Evolutionary conservation across 441 rosid species (phyloP).

Genomic region (Jatropha multifida): DNA sequence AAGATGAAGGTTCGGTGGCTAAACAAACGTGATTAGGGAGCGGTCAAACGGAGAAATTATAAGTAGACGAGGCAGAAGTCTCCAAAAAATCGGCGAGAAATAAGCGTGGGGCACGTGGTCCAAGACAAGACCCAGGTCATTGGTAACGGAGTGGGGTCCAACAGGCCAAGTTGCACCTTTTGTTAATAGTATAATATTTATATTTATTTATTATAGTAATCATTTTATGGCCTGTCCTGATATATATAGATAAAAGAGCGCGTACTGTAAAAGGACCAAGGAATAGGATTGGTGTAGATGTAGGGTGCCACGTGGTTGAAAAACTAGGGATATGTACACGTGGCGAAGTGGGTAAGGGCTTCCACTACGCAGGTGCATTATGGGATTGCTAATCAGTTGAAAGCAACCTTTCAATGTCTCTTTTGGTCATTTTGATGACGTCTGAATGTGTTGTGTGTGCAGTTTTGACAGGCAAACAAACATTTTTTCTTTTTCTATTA

Average conservation of each 20-base stretch:
- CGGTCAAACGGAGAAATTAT: not conserved
- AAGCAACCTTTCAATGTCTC: constrained; percentile 12
- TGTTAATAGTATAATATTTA: not conserved
- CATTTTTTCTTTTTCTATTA: no score
- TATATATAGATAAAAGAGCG: not conserved
- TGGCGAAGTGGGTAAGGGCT: constrained; percentile 26
- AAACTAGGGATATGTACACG: not conserved
- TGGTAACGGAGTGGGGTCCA: constrained; percentile 9
- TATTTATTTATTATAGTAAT: not conserved
- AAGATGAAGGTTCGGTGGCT: no score
- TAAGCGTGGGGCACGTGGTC: constrained; percentile 24
- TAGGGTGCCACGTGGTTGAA: constrained; percentile 25
- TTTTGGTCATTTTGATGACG: constrained; percentile 14
- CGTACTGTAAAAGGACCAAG: not conserved
- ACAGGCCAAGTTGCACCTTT: not conserved
- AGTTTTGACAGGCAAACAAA: not conserved
- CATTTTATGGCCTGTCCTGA: not conserved
- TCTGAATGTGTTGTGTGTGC: not conserved
- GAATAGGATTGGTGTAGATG: not conserved
- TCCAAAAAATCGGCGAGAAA: constrained; percentile 16
- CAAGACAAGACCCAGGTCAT: not conserved
- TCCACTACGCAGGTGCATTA: constrained; percentile 5
- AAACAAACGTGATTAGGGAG: no score
- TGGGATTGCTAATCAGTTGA: constrained; percentile 15
- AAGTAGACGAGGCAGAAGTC: constrained; percentile 14